Evolutionary conservation across 441 rosid species (phyloP).

Genomic region (Euphorbia celastroides): DNA sequence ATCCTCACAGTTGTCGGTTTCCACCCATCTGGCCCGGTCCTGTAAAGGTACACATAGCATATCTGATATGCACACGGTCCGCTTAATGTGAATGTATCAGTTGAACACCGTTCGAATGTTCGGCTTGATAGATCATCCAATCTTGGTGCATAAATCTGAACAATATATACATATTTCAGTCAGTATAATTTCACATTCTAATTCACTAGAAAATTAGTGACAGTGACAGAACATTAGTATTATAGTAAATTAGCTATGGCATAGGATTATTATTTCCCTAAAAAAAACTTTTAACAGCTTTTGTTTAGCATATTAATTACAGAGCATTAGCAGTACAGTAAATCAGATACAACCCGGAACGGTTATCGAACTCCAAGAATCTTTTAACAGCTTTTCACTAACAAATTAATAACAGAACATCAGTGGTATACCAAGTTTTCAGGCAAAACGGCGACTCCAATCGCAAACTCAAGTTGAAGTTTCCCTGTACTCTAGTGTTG

Average conservation of each 20-base stretch:
- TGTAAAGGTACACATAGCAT: constrained; percentile 50
- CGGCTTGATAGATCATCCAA: constrained; percentile 47
- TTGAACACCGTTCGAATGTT: constrained; percentile 60
- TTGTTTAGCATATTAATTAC: too few species aligned
- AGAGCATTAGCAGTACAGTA: too few species aligned
- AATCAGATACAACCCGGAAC: too few species aligned
- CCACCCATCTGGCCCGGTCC: constrained; percentile 48
- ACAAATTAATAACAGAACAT: neutral
- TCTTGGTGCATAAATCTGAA: constrained; percentile 56
- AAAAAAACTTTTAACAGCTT: too few species aligned
- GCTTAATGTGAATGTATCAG: constrained; percentile 47
- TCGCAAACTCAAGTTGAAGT: too few species aligned
- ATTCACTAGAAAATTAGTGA: too few species aligned
- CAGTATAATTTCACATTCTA: neutral
- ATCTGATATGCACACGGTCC: constrained; percentile 65
- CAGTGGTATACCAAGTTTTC: too few species aligned
- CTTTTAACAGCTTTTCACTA: neutral
- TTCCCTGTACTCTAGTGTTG: too few species aligned
- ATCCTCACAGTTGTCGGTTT: neutral
- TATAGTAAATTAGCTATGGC: too few species aligned
- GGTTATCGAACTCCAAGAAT: neutral
- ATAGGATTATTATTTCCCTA: too few species aligned
- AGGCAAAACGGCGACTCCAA: too few species aligned
- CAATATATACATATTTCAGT: neutral
- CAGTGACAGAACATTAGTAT: too few species aligned